These are phyloP conservation scores for Globisporangium cylindrosporum DNA, from an alignment of 352 stramenopile genomes.

Conservation along the genomic window DNA sequence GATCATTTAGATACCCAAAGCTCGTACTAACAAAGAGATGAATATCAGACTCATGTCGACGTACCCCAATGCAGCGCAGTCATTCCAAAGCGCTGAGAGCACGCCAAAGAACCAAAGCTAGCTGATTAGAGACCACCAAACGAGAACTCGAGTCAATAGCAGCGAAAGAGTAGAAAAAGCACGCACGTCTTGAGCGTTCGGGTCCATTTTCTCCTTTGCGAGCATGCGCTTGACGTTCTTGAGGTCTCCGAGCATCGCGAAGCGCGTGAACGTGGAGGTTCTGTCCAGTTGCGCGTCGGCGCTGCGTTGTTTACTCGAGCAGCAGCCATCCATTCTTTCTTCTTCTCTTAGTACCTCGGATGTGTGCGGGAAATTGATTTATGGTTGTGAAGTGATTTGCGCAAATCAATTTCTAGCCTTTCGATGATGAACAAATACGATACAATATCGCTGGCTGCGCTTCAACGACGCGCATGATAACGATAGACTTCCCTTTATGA, in stretches of 20 bases:
- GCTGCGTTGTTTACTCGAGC: not conserved
- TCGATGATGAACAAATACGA: not conserved
- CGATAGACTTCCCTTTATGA: not conserved
- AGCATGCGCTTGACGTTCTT: constrained; percentile 46
- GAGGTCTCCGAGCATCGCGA: constrained; percentile 49
- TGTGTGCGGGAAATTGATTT: not conserved
- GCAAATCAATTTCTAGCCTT: not conserved
- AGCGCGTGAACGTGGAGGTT: constrained; percentile 51
- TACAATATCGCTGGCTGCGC: not conserved
- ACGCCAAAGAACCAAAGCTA: not conserved
- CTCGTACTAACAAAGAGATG: too few relatives aligned
- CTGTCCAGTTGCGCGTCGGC: constrained; percentile 33
- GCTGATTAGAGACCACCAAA: not conserved
- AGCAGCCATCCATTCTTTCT: not conserved
- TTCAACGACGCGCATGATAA: not conserved
- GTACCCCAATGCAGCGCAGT: constrained; percentile 74
- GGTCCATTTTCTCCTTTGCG: constrained; percentile 40
- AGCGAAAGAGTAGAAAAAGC: not conserved
- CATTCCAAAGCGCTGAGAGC: constrained; percentile 70
- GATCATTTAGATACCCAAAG: too few relatives aligned
- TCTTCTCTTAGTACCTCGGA: not conserved
- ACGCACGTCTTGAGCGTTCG: constrained; percentile 57
- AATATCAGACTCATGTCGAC: constrained; percentile 25
- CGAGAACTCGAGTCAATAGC: not conserved
- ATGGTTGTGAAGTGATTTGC: not conserved